Percentiles rank a stretch among this genome's conserved stretches.
Conservation (phyloP, 2,329 filamentous ascomycete genomes). For the Bipolaris gigantea region DNA sequence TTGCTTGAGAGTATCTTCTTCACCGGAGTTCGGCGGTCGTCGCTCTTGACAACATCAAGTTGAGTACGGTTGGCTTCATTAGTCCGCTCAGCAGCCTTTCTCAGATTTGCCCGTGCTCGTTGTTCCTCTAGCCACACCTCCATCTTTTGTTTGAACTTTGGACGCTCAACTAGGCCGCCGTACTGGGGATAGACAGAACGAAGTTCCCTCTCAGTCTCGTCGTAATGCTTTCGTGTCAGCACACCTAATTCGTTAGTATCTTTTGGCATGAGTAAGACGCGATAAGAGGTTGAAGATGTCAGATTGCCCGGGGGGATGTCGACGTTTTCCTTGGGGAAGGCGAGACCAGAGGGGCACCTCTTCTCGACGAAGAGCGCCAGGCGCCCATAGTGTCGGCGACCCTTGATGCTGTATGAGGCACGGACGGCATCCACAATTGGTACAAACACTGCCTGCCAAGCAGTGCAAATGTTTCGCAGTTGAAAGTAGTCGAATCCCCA, state of each 20-base stretch:
- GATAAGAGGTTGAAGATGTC: constrained; percentile 27
- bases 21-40: neutral
- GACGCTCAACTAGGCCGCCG: constrained; percentile 36
- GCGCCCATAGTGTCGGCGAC: constrained; percentile 35
- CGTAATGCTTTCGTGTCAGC: constrained; percentile 27
- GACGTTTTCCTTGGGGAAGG: constrained; percentile 38
- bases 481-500: constrained; percentile 36
- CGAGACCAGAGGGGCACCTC: constrained; percentile 30
- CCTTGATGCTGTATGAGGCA: constrained; percentile 30
- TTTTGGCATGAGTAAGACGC: constrained; percentile 21
- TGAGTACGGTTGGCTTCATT: constrained; percentile 12
- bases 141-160: constrained; percentile 33
- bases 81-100: constrained; percentile 13
- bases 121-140: constrained; percentile 34
- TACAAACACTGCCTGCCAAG: constrained; percentile 35
- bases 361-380: constrained; percentile 38
- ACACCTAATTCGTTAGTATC: neutral
- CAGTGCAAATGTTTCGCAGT: constrained; percentile 29
- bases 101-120: constrained; percentile 21
- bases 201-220: constrained; percentile 33
- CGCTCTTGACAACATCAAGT: constrained; percentile 7
- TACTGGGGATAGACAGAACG: constrained; percentile 35
- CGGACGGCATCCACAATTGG: constrained; percentile 38
- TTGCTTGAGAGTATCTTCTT: neutral
- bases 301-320: constrained; percentile 9